Base-by-base conservation (phyloP, 2,329 filamentous ascomycete genomes). In the Stachybotrys echinatus region DNA sequence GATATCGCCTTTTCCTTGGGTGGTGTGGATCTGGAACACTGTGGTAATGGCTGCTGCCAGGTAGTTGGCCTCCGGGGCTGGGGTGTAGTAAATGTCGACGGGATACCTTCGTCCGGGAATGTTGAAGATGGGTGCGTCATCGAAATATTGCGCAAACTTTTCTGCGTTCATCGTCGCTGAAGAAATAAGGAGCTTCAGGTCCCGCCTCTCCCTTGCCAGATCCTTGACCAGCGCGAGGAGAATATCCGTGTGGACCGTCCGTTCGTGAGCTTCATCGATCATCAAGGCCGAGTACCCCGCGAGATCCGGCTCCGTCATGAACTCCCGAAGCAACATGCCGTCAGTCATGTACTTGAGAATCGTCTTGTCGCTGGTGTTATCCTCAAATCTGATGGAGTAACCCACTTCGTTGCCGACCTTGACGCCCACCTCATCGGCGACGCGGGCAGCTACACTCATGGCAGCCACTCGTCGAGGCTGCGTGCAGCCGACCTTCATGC, bases 251-350 rank as follows among this genome's bases (percentile, higher is more conserved):
- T 90, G 84, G 1, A 97, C 80, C 0, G 90, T 96, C 57, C 94
- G 80, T 66, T 99, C 94, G 79, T 99, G 94, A 1, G 94, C 94
- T 66, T 99, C 94, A 64, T 99, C 94, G 50, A 99, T 92, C 86
- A 99, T 96, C 54, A 99, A 71, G 12, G 86, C 89, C 5, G 89
- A 88, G 60, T 97, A 97, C 17, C 83, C 84, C 2, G 83, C 80
- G 6, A 97, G 74, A 57, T 92, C 85, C 0, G 92, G 92, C 61
- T 95, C 90, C 0, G 89, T 92, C 72, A 96, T 82, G 56, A 96
- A 88, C 64, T 96, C 90, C 63, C 91, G 80, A 23, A 97, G 74
- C 38, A 97, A 74, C 87, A 97, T 95, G 64, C 94, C 94, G 62
- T 99, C 94, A 0, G 94, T 99, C 88, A 95, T 92, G 69, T 96